Evolutionary conservation across 2,329 filamentous ascomycete genomes (phyloP).

Genomic region (Ophiocordyceps camponoti-saundersi): DNA sequence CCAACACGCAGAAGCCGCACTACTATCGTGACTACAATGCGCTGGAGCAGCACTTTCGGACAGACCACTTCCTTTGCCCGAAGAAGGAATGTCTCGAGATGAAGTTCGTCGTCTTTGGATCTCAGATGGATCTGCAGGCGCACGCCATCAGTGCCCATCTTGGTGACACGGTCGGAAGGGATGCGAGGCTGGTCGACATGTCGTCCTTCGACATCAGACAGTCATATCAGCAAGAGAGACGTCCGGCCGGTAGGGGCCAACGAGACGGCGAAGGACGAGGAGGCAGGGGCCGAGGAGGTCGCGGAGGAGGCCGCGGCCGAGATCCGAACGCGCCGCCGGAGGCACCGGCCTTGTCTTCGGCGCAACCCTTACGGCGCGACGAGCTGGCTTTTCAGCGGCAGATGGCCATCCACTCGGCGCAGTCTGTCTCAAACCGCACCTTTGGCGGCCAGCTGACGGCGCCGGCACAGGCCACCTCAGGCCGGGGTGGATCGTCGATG

Average conservation of each 20-base stretch:
- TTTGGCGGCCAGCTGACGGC: conserved; percentile 70
- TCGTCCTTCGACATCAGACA: conserved; percentile 67
- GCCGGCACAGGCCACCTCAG: conserved; percentile 2
- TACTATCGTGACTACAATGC: conserved; percentile 85
- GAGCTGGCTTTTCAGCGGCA: conserved; percentile 85
- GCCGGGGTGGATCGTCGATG: conserved; percentile 3
- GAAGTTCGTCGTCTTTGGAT: conserved; percentile 94
- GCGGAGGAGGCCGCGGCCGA: conserved; percentile 41
- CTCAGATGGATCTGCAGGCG: conserved; percentile 85
- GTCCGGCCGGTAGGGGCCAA: conserved; percentile 23
- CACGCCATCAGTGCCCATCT: conserved; percentile 79
- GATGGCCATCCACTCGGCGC: conserved; percentile 77
- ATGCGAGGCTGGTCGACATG: conserved; percentile 74
- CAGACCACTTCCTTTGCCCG: conserved; percentile 71
- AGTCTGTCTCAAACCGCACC: conserved; percentile 60
- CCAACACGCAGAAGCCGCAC: conserved; percentile 54
- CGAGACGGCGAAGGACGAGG: conserved; percentile 20
- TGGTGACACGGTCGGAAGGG: conserved; percentile 68
- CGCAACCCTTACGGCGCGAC: conserved; percentile 66
- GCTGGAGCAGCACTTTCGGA: conserved; percentile 71
- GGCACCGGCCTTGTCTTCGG: conserved; percentile 28
- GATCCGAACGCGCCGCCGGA: conserved; percentile 57
- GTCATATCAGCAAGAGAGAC: conserved; percentile 46
- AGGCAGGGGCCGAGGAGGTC: conserved; percentile 15
- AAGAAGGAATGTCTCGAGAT: conserved; percentile 86